These are phyloP conservation scores for Trametes hirsuta DNA, from an alignment of 1,284 basidiomycete species.

Conservation along the genomic window DNA sequence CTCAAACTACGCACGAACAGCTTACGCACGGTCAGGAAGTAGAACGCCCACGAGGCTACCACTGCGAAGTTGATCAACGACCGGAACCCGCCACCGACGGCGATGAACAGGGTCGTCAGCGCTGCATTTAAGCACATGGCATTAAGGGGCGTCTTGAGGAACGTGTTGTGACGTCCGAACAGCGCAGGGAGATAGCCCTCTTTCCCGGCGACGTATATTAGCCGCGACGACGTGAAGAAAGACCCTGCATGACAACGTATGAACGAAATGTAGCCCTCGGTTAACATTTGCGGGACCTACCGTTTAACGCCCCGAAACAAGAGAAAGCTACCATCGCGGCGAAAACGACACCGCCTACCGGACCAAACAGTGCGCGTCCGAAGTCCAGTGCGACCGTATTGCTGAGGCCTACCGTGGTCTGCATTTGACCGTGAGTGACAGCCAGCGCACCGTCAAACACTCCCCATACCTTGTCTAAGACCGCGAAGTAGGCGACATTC, in stretches of 20 bases:
- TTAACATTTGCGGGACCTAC: slow-evolving; percentile 37
- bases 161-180: slow-evolving; percentile 77
- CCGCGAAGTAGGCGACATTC: slow-evolving; percentile 92
- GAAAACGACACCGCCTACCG: slow-evolving; percentile 85
- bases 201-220: slow-evolving; percentile 88
- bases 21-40: slow-evolving; percentile 79
- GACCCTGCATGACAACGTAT: slow-evolving; percentile 50
- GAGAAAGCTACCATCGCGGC: slow-evolving; percentile 91
- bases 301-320: slow-evolving; percentile 92
- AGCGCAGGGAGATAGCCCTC: slow-evolving; percentile 87
- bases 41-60: slow-evolving; percentile 89
- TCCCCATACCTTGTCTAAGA: slow-evolving; percentile 75
- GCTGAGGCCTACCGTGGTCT: slow-evolving; percentile 71
- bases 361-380: slow-evolving; percentile 85
- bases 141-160: slow-evolving; percentile 83
- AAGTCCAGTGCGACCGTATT: slow-evolving; percentile 98
- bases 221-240: slow-evolving; percentile 81
- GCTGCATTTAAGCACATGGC: slow-evolving; percentile 79
- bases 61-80: slow-evolving; percentile 88
- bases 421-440: not conserved
- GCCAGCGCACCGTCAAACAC: not conserved
- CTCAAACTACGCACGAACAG: not conserved
- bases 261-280: not conserved
- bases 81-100: slow-evolving; percentile 87
- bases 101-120: slow-evolving; percentile 77